Percentiles rank a stretch among this genome's conserved stretches.
Conservation (phyloP, 1,139 yeast genomes). For the Yarrowia galli region DNA sequence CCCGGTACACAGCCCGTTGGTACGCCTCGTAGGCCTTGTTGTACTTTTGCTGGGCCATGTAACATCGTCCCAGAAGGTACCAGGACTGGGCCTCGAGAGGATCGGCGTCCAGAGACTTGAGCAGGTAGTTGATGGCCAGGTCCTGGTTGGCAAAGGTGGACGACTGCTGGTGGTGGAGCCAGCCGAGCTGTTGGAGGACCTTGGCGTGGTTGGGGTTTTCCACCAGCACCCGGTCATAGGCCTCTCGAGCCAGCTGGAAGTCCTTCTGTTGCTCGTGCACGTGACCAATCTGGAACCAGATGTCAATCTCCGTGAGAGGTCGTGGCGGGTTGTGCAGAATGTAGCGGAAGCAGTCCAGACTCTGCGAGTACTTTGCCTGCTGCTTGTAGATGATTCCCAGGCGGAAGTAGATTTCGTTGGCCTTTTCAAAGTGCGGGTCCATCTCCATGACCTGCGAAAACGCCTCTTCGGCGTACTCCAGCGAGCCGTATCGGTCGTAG, state of each 20-base stretch:
- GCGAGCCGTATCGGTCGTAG: slow-evolving; percentile 92
- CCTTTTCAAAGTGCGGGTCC: slow-evolving; percentile 95
- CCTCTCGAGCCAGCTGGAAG: slow-evolving; percentile 90
- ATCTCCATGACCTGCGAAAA: slow-evolving; percentile 93
- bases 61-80: slow-evolving; percentile 96
- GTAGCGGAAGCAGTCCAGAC: slow-evolving; percentile 92
- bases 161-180: slow-evolving; percentile 88
- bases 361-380: slow-evolving; percentile 84
- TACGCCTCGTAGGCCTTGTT: slow-evolving; percentile 97
- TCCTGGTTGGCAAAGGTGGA: slow-evolving; percentile 78
- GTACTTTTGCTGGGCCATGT: slow-evolving; percentile 94
- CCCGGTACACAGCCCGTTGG: slow-evolving; percentile 98
- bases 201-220: slow-evolving; percentile 95
- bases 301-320: slow-evolving; percentile 94
- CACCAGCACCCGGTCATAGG: slow-evolving; percentile 88
- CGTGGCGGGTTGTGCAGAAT: slow-evolving; percentile 91
- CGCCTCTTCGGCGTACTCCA: slow-evolving; percentile 98
- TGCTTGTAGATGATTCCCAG: slow-evolving; percentile 97
- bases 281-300: slow-evolving; percentile 97
- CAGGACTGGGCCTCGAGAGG: slow-evolving; percentile 93
- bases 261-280: slow-evolving; percentile 95
- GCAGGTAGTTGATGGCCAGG: slow-evolving; percentile 78
- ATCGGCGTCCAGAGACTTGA: slow-evolving; percentile 89
- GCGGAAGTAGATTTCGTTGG: slow-evolving; percentile 93
- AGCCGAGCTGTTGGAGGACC: slow-evolving; percentile 94